phyloP scores from a whole-genome alignment of 1,139 yeast species.

The Pichia sp. region DNA sequence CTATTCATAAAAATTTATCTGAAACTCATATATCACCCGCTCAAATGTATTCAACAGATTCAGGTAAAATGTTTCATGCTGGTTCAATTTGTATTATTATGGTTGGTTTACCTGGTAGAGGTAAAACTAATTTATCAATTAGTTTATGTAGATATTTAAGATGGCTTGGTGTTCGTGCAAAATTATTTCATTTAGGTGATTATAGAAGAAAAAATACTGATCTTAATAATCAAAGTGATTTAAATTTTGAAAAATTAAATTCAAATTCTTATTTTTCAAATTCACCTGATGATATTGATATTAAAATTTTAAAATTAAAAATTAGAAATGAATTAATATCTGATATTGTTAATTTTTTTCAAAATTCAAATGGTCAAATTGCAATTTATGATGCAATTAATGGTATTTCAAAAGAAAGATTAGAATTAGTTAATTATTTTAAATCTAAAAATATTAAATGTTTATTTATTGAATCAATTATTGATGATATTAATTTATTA shows the following conservation, averaged over 20 bases:
- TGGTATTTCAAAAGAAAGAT: conserved; percentile 65
- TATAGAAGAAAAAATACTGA: conserved; percentile 60
- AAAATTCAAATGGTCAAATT: conserved; percentile 76
- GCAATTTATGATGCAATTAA: conserved; percentile 96
- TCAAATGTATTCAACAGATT: conserved; percentile 83
- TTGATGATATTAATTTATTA: conserved; percentile 67
- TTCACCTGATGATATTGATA: conserved; percentile 48
- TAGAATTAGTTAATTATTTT: conserved; percentile 50
- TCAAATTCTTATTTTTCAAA: conserved; percentile 71
- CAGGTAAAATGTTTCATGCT: conserved; percentile 89
- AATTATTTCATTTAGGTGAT: conserved; percentile 88
- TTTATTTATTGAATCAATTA: conserved; percentile 80
- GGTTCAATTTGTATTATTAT: conserved; percentile 86
- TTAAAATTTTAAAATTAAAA: conserved; percentile 48
- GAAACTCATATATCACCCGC: conserved; percentile 64
- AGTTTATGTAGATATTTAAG: conserved; percentile 85
- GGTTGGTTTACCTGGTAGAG: conserved; percentile 95
- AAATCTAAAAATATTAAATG: conserved; percentile 60
- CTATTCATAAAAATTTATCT: conserved; percentile 48
- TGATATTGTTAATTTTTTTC: conserved; percentile 69
- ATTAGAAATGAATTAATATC: conserved; percentile 59
- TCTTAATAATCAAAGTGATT: conserved; percentile 2
- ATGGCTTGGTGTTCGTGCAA: conserved; percentile 93
- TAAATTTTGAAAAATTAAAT: conserved; percentile 34
- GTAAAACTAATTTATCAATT: conserved; percentile 90